phyloP scores from a whole-genome alignment of 176 grass and related monocot genomes.

The Eragrostis nindensis region DNA sequence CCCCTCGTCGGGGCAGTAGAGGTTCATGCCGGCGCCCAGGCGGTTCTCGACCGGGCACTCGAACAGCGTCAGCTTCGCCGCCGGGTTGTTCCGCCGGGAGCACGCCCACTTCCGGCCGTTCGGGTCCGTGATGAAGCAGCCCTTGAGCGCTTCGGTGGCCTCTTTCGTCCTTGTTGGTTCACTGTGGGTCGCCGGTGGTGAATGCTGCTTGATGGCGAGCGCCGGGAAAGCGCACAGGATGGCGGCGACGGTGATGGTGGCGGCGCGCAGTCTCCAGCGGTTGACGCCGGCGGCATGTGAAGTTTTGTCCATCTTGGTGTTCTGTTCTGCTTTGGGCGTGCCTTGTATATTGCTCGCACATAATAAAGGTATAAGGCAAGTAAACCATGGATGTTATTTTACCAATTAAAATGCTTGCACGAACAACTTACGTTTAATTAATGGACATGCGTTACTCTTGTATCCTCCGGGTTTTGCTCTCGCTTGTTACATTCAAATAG shows the following conservation, averaged over 20 bases:
- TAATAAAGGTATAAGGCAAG: too few species aligned
- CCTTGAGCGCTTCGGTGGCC: not conserved
- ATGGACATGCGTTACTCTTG: too few species aligned
- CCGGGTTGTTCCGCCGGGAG: not conserved
- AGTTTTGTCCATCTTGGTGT: not conserved
- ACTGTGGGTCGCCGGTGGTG: not conserved
- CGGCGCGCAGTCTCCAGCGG: not conserved
- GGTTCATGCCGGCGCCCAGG: not conserved
- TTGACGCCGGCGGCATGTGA: not conserved
- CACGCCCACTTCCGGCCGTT: slow-evolving; percentile 23
- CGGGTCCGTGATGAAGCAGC: slow-evolving; percentile 10
- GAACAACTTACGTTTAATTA: too few species aligned
- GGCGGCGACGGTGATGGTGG: not conserved
- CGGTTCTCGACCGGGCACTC: slow-evolving; percentile 31
- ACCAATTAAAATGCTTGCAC: too few species aligned
- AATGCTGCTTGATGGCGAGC: not conserved
- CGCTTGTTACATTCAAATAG: too few species aligned
- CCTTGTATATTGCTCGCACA: not conserved
- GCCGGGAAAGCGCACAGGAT: not conserved
- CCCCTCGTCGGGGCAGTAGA: not conserved
- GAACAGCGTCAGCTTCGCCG: not conserved
- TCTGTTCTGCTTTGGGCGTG: not conserved
- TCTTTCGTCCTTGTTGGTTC: not conserved
- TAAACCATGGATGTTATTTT: too few species aligned
- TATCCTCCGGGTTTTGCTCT: too few species aligned